Conservation (phyloP, 345 rosid genomes). For the Pistacia vera region DNA sequence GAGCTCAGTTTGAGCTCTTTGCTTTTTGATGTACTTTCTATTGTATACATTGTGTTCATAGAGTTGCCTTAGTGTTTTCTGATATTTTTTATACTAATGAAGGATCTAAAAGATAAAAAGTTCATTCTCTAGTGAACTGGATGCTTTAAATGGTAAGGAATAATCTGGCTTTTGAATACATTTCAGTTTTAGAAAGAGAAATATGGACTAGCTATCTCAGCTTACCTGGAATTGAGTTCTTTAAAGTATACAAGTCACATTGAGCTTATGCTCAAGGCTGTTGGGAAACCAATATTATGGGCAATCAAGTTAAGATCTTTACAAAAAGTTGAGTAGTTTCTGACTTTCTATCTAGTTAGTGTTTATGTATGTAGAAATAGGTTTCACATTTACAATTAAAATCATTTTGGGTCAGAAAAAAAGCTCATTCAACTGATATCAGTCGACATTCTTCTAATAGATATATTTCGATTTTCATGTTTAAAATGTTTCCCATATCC, state of each 20-base stretch:
- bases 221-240: not conserved
- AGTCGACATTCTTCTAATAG: not conserved
- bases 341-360: too few relatives aligned
- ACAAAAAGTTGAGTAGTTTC: not conserved
- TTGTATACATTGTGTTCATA: not conserved
- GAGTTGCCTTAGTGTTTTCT: not conserved
- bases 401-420: not conserved
- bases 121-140: not conserved
- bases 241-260: not conserved
- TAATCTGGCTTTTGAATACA: not conserved
- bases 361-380: not conserved
- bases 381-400: not conserved
- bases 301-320: not conserved
- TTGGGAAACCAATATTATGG: not conserved
- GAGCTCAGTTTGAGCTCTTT: not conserved
- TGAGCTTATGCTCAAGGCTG: not conserved
- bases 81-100: not conserved
- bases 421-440: not conserved
- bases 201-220: not conserved
- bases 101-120: not conserved
- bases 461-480: not conserved
- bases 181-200: not conserved
- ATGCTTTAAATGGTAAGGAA: conserved; percentile 5
- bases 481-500: not conserved
- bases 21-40: not conserved